Evolutionary conservation across 2,329 filamentous ascomycete genomes (phyloP).

Genomic region (Cercospora citrullina): DNA sequence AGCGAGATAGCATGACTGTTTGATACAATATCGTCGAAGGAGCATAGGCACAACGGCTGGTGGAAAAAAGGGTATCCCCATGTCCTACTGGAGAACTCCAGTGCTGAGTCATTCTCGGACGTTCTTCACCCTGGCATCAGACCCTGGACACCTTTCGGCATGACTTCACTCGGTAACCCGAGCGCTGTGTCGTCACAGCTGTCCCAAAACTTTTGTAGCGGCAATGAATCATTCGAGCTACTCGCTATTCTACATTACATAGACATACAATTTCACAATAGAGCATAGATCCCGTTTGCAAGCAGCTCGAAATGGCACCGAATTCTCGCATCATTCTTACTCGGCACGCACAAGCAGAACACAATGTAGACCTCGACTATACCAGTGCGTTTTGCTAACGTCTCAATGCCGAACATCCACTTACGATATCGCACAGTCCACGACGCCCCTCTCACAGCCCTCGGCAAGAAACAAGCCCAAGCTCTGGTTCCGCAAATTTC

Average conservation of each 20-base stretch:
- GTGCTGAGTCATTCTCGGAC: background rate
- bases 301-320: conserved; percentile 34
- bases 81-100: too few species aligned
- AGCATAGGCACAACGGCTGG: too few species aligned
- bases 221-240: background rate
- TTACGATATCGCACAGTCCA: conserved; percentile 17
- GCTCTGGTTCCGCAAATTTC: conserved; percentile 32
- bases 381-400: conserved; percentile 28
- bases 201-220: background rate
- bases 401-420: background rate
- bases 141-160: background rate
- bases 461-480: conserved; percentile 39
- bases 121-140: background rate
- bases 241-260: background rate
- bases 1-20: too few species aligned
- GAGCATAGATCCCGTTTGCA: background rate
- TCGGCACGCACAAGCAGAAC: conserved; percentile 39
- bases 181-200: background rate
- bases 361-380: conserved; percentile 39
- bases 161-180: background rate
- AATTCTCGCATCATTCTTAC: conserved; percentile 38
- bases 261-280: background rate
- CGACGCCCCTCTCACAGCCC: conserved; percentile 37
- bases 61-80: too few species aligned
- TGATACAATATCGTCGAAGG: too few species aligned